Evolutionary conservation across 225 moss, liverwort and hornwort genomes (phyloP), one percentile per base, ranked within the genome.

Genomic region (Pseudisothecium myosuroides): DNA sequence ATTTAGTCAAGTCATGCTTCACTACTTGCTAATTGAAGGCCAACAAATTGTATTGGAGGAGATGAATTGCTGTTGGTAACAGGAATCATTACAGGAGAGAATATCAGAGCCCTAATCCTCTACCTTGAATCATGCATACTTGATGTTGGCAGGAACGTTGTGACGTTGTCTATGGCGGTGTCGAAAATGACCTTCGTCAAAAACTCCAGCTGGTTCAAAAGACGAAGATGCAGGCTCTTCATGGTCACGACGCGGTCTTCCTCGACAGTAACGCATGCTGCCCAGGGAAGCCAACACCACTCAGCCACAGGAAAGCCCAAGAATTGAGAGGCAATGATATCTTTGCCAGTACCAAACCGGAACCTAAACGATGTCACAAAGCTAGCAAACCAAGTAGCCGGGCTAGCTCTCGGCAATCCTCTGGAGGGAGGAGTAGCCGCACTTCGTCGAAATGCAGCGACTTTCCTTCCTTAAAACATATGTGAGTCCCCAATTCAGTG

Each of bases 211-310:
- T 62, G 61, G 54, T 88, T 27, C 91, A 88, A 54, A 82, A 68
- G 23, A 80, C 74, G 2, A 93, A 89, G 85, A 50, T 88, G 61
- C 71, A 88, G 54, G 87, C 82, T 60, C 91, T 91, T 56, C 87
- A 76, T 19, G 89, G 91, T 32, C 90, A 91, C 37, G 88, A 93
- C 23, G 89, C 91, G 29, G 84, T 89, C 61, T 84, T 90, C 74
- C 83, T 91, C 83, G 86, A 93, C 67, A 71, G 77, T 29, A 86
- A 86, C 41, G 37, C 66, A 41, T 82, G 49, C 89, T 87, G 81
- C 58, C n/a, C 81, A 37, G 60, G 64, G 29, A 85, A 78, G 60
- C 79, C 79, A 34, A 14, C 85, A 39, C 50, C 65, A 41, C 72
- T 89, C 49, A 89, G 87, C 32, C 55, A 62, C 69, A 59, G 73